Evolutionary conservation across 2,329 filamentous ascomycete species (phyloP).

Genomic region (Arthrobotrys sinensis): DNA sequence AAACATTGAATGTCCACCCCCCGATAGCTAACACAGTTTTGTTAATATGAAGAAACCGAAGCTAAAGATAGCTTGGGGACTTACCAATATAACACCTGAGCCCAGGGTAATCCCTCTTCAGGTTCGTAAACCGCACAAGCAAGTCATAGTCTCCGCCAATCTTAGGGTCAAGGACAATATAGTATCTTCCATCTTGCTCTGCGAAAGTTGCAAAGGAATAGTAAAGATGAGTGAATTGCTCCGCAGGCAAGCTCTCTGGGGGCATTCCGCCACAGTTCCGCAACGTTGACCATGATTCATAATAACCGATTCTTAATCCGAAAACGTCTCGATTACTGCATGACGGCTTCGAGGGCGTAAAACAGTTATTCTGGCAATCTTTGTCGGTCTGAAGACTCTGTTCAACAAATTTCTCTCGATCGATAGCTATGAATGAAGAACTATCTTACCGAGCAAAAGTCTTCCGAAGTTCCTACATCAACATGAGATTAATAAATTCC

Average conservation of each 20-base stretch:
- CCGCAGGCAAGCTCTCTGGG: slow-evolving; percentile 46
- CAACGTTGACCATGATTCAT: slow-evolving; percentile 18
- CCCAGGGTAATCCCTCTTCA: slow-evolving; percentile 27
- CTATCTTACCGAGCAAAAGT: not conserved
- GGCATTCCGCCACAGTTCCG: slow-evolving; percentile 30
- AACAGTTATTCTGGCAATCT: slow-evolving; percentile 37
- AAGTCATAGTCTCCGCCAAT: slow-evolving; percentile 27
- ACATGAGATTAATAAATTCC: not conserved
- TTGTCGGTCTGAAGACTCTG: not conserved
- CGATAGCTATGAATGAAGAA: not conserved
- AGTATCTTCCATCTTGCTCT: slow-evolving; percentile 20
- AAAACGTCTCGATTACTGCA: slow-evolving; percentile 19
- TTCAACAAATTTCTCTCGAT: not conserved
- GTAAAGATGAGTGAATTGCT: slow-evolving; percentile 43
- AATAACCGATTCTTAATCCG: slow-evolving; percentile 26
- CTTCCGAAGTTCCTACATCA: not conserved
- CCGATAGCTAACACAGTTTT: slow-evolving; percentile 4
- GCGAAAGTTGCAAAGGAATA: slow-evolving; percentile 23
- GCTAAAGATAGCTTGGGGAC: not conserved
- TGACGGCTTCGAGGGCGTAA: slow-evolving; percentile 7
- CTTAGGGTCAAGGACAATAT: slow-evolving; percentile 11
- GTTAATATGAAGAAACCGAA: not conserved
- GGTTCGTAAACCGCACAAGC: slow-evolving; percentile 18
- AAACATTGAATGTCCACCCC: slow-evolving; percentile 36
- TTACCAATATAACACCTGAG: slow-evolving; percentile 26